Evolutionary conservation across 129 eudicot species (phyloP), one percentile per base, ranked within the genome.

Genomic region (Erigeron canadensis): DNA sequence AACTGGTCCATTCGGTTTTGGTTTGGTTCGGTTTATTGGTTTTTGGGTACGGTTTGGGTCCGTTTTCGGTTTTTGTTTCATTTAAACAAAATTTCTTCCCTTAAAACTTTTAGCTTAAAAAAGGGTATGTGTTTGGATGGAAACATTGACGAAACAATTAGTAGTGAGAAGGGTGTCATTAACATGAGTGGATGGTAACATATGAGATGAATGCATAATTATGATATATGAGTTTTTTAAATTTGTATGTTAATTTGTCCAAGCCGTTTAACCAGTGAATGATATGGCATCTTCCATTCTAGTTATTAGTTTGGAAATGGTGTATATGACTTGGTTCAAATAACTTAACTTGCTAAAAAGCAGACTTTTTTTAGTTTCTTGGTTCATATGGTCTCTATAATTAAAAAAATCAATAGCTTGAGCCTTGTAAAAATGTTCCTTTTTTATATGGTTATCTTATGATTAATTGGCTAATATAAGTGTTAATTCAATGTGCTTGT

Each of bases 61-160:
- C n/a, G n/a, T n/a, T n/a, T n/a, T n/a, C n/a, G n/a, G n/a, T n/a
- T n/a, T n/a, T n/a, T n/a, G n/a, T n/a, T n/a, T n/a, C n/a, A n/a
- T n/a, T n/a, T n/a, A n/a, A n/a, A n/a, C n/a, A n/a, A n/a, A n/a
- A n/a, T n/a, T n/a, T n/a, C n/a, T n/a, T n/a, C n/a, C n/a, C n/a
- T n/a, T n/a, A n/a, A n/a, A n/a, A n/a, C n/a, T n/a, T n/a, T n/a
- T n/a, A n/a, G n/a, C n/a, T n/a, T n/a, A n/a, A 88, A 86, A 75
- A 83, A 80, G 63, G 84, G 70, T 37, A 77, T 81, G 59, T 83
- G 81, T 66, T 63, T 85, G 66, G 92, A 88, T 61, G 91, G 86
- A 47, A 83, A 70, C 57, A 41, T 85, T 17, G 97, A 90, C 21
- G 95, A 87, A 69, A 95, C 80, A 67, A 75, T 80, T 55, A 81